These are phyloP conservation scores for Berkeleyomyces rouxiae DNA, from an alignment of 2,329 filamentous ascomycete genomes.

Conservation along the genomic window DNA sequence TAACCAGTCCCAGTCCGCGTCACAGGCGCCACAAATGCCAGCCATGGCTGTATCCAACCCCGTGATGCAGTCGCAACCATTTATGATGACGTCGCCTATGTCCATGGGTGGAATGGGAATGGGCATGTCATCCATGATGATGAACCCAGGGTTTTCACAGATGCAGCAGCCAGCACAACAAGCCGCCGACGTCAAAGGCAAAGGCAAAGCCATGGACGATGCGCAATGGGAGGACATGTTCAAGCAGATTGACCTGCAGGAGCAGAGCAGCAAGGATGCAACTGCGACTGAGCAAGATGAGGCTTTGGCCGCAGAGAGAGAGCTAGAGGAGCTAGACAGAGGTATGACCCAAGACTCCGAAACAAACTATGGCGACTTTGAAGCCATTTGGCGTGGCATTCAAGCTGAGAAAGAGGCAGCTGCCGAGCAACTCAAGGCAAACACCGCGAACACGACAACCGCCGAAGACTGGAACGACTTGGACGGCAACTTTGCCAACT, in stretches of 20 bases:
- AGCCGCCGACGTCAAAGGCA: conserved; percentile 47
- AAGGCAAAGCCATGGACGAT: conserved; percentile 87
- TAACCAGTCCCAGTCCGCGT: conserved; percentile 46
- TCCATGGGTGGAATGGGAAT: conserved; percentile 40
- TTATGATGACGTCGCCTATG: conserved; percentile 35
- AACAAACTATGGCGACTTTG: conserved; percentile 69
- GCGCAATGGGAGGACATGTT: conserved; percentile 95
- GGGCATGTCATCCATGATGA: conserved; percentile 43
- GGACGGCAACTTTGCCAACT: conserved; percentile 39
- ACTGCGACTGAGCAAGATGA: conserved; percentile 20
- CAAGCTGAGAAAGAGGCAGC: conserved; percentile 40
- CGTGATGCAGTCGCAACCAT: conserved; percentile 14
- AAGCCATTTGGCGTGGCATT: conserved; percentile 74
- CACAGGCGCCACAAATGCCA: conserved; percentile 44
- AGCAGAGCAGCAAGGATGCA: conserved; percentile 38
- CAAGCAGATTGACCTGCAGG: conserved; percentile 53
- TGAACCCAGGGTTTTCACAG: conserved; percentile 20
- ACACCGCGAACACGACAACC: conserved; percentile 21
- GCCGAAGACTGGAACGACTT: conserved; percentile 55
- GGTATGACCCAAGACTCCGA: conserved; percentile 37
- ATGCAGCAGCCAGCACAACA: conserved; percentile 27
- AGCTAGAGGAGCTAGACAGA: conserved; percentile 74
- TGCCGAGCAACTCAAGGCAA: conserved; percentile 12
- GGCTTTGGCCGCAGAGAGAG: conserved; percentile 32
- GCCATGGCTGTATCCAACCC: conserved; percentile 19